Base-by-base conservation (phyloP, 2,329 filamentous ascomycete species). In the Clarireedia monteithiana region DNA sequence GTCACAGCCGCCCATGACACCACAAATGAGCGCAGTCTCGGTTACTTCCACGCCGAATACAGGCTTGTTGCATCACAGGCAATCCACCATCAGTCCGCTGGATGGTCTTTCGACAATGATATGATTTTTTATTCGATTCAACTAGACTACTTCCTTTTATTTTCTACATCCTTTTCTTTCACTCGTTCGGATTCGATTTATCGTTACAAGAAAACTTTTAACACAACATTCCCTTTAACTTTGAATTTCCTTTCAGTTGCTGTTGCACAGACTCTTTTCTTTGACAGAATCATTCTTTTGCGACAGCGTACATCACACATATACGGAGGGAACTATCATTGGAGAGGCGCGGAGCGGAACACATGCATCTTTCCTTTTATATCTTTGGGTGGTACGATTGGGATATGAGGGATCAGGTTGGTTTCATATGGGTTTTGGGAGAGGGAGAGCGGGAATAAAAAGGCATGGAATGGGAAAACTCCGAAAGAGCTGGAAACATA, bases 81-180 rank as follows among this genome's bases (percentile, higher is more conserved):
- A 57, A 20, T 62, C 66, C 1, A 20, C 27, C 12, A 69, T 73
- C 58, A 68, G 64, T 42, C 65, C 71, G 4, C 63, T 74, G 42
- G 71, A 77, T 36, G 71, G 70, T 30, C 64, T 74, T 34, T 67
- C 72, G 14, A 77, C 75, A 55, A 77, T 79, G 75, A 78, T 77
- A 62, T 77, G 66, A 71, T 55, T n/a, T 23, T 34, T 20, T 24
- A 24, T 47, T 47, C 23, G 15, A 15, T 15, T 26, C 44, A 34
- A 30, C 10, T 12, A 17, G 20, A 20, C 20, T 20, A 20, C 20
- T 20, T 20, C 20, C 47, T 30, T 34, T 48, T 55, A 53, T 24
- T 30, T n/a, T 24, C 24, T 30, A n/a, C 39, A 23, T 27, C 17
- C n/a, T 40, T 30, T 30, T 46, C 42, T 26, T 49, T 40, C 23